Evolutionary conservation across 1,284 basidiomycete species (phyloP).

Genomic region (Schizophyllum commune): DNA sequence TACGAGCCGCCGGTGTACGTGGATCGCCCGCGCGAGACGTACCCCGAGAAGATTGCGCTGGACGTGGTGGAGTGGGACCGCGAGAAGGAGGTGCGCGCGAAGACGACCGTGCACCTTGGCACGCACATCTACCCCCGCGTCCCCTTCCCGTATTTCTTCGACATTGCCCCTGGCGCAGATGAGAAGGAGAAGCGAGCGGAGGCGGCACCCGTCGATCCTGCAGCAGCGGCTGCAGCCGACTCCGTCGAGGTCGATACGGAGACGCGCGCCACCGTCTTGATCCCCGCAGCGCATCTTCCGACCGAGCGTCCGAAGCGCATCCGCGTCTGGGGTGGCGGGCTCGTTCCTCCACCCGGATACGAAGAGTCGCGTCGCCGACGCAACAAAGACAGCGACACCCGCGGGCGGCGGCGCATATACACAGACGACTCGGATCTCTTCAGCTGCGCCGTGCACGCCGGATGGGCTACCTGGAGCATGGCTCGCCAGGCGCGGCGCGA

Average conservation of each 20-base stretch:
- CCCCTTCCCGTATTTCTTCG: not conserved
- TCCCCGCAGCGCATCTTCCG: conserved; percentile 54
- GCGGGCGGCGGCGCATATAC: conserved; percentile 39
- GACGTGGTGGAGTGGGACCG: not conserved
- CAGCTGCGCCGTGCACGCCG: conserved; percentile 66
- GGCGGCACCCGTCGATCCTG: not conserved
- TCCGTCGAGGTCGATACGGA: conserved; percentile 27
- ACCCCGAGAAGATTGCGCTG: not conserved
- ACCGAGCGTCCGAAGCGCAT: conserved; percentile 38
- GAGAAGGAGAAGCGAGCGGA: not conserved
- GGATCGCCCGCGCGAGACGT: too few species aligned
- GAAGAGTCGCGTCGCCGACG: not conserved
- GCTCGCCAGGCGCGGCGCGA: conserved; percentile 40
- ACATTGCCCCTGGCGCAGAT: not conserved
- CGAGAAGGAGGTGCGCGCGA: not conserved
- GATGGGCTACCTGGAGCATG: conserved; percentile 54
- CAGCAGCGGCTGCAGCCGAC: too few species aligned
- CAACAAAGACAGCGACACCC: conserved; percentile 3
- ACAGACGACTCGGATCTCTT: conserved; percentile 72
- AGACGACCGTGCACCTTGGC: not conserved
- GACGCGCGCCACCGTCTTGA: conserved; percentile 52
- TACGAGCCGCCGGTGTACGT: too few species aligned
- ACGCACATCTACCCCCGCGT: not conserved
- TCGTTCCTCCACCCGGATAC: conserved; percentile 22
- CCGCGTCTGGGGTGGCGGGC: conserved; percentile 63